Evolutionary conservation across 768 basidiomycete genomes (phyloP), one percentile per base, ranked within the genome.

Genomic region (Pleurotus cornucopiae): DNA sequence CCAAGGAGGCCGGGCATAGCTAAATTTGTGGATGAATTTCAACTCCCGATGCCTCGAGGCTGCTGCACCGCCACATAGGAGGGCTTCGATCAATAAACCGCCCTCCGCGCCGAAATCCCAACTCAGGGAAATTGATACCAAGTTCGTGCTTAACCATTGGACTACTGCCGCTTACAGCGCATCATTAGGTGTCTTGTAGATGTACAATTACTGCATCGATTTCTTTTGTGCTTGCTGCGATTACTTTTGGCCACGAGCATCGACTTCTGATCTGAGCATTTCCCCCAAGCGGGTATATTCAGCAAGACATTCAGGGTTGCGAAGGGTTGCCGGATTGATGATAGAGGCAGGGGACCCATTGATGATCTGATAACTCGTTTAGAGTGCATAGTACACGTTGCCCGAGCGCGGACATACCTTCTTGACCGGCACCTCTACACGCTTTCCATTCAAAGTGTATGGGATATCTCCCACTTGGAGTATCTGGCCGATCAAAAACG

Each of bases 361-460:
- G 70, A 92, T 83, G 61, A 92, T 85, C 88, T 88, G 63, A 49
- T 59, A 60, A 54, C 55, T 56, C 61, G 56, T 48, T 45, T 60
- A 58, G 55, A 55, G 51, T 58, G 58, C 49, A 51, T 49, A 54
- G 49, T 38, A 43, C 63, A 62, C 59, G 62, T 59, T 58, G 55
- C 54, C 40, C 46, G 48, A 53, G 39, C 51, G 37, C 51, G 37
- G 38, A 59, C 69, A 61, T 59, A 84, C 85, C 81, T 88, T 89
- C 69, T 87, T 88, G 39, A 89, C 83, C 9, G 85, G 76, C 6
- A 90, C 87, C 67, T 91, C 89, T 46, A 92, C 88, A 43, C 85
- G 80, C 66, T 91, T 93, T 37, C 85, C 86, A 60, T 90, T 91
- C 58, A 91, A 69, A 18, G 90, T 93, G 65, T 91, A 87, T 3